phyloP scores from a whole-genome alignment of 441 rosid genomes.

The Metrosideros polymorpha region DNA sequence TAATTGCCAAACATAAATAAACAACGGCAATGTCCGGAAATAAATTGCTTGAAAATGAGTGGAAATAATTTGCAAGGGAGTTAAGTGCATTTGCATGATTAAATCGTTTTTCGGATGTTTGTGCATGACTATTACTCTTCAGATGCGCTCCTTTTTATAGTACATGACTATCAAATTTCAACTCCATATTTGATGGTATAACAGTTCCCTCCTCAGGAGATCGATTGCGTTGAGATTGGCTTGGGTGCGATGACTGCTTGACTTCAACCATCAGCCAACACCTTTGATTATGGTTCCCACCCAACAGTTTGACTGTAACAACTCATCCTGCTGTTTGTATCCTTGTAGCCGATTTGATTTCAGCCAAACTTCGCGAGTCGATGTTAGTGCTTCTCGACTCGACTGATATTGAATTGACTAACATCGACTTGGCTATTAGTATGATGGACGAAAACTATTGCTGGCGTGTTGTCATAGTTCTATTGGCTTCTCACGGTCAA shows the following conservation, averaged over 20 bases:
- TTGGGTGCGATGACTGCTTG: neutral
- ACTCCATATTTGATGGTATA: neutral
- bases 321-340: neutral
- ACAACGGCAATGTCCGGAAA: neutral
- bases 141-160: neutral
- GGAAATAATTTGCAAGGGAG: neutral
- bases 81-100: neutral
- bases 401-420: neutral
- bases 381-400: neutral
- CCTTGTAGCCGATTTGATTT: neutral
- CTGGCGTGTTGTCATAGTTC: neutral
- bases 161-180: no score
- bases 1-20: neutral
- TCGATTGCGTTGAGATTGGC: neutral
- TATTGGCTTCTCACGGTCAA: neutral
- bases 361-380: neutral
- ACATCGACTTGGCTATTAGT: neutral
- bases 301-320: neutral
- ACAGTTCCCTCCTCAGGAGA: neutral
- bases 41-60: neutral
- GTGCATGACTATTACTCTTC: neutral
- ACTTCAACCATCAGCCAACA: neutral
- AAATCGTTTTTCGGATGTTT: neutral
- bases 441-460: neutral
- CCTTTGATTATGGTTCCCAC: neutral